Evolutionary conservation across 345 rosid genomes (phyloP), one percentile per base, ranked within the genome.

Genomic region (Jatropha curcas): DNA sequence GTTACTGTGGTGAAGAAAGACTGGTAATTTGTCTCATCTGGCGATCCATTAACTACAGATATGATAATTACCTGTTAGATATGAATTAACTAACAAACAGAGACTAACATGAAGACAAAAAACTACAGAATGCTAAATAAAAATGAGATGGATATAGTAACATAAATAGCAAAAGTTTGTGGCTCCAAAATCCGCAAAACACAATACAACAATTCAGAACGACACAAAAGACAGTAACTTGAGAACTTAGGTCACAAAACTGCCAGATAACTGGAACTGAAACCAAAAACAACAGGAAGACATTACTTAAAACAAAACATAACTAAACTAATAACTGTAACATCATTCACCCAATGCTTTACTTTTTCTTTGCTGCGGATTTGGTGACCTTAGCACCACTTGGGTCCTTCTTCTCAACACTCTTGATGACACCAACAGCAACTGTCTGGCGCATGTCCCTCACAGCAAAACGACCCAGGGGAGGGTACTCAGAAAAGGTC

Each of bases 391-490:
- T 82, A 34, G 84, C 85, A 55, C 85, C 85, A 20, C 63, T 5
- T 19, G 84, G 75, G 12, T 79, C 85, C 81, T 82, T 82, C 83
- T 82, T 79, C 62, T 82, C 85, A 1, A 76, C 85, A 56, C 27
- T 73, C 85, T 82, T 79, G 76, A 79, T 82, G 41, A 82, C 83
- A 46, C 85, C 85, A 1, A 79, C 85, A 1, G 85, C 85, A 24
- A 82, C 85, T 0, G 85, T 82, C 83, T 79, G 83, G 1, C 85
- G 78, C 83, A 79, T 82, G 48, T 82, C 85, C 59, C 85, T 76
- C 66, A 79, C 83, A 19, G 85, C 83, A 73, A 82, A 82, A 58
- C 83, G 79, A 4, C 85, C 85, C 0, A 76, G 80, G 0, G 85
- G 85, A 6, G 83, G 85, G 37, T 79, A 82, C 74, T 37, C 74